These are phyloP conservation scores for Circinella umbellata DNA, from an alignment of 371 early-diverging fungal species.

Conservation along the genomic window DNA sequence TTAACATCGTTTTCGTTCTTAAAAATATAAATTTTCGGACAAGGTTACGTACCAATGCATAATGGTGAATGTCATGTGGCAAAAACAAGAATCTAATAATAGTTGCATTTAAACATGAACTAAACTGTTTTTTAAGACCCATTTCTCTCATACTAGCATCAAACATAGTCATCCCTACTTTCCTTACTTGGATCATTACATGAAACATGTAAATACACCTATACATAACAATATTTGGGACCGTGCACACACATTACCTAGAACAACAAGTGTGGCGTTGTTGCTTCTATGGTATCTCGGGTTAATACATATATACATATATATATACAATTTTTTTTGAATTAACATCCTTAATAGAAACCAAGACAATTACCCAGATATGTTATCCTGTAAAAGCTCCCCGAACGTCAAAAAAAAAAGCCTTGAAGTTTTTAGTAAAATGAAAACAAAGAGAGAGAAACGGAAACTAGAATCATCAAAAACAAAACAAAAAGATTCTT, in stretches of 20 bases:
- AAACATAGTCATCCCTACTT: neutral
- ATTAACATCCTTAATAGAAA: no score
- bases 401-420: neutral
- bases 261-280: no score
- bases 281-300: no score
- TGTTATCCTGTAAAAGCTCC: neutral
- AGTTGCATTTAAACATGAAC: constrained; percentile 9
- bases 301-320: no score
- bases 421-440: neutral
- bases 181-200: neutral
- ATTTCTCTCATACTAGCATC: neutral
- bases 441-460: neutral
- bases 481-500: neutral
- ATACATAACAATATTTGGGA: no score
- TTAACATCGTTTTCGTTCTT: no score
- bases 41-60: no score
- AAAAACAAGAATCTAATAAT: neutral
- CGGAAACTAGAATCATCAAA: no score
- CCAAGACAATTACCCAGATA: neutral
- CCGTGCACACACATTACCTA: no score
- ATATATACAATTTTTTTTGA: no score
- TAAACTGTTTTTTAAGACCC: constrained; percentile 3
- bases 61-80: neutral
- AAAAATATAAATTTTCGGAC: no score
- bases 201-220: no score